Evolutionary conservation across 176 grass and related monocot genomes (phyloP), one percentile per base, ranked within the genome.

Genomic region (Panicum miliaceum): DNA sequence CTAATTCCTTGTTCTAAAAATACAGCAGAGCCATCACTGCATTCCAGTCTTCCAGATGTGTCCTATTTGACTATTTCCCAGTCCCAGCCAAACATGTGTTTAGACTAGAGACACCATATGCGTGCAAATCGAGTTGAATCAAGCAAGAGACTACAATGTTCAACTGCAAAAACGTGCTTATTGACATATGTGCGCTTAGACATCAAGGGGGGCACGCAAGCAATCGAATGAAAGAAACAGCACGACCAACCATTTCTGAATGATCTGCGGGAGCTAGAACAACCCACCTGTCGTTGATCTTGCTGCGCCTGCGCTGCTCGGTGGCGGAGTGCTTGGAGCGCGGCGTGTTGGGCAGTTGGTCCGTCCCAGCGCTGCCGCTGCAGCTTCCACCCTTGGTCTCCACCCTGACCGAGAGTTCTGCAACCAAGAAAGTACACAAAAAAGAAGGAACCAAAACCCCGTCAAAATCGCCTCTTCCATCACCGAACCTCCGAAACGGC

Each of bases 291-390:
- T 98, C 95, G 81, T 98, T 98, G 60, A 98, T 98, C 77, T 98
- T 98, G 90, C 93, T 93, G 73, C 95, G 94, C 61, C 95, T 77
- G 35, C 92, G 91, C 62, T 98, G 95, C 87, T 98, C 95, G 7
- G 93, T 95, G 66, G 95, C 95, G 15, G 95, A 98, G 73, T 98
- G 95, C 84, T 98, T 98, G 16, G 95, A 98, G 68, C 90, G 94
- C 8, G 95, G 95, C n/a, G 95, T 93, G 80, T 91, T 89, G 18
- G 95, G 92, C 63, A 84, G 72, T 29, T 94, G 90, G 86, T 97
- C 95, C 8, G 81, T 93, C 29, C 92, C 92, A 35, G 82, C 87
- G 25, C 88, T 91, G 70, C 91, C 94, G 56, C 83, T 90, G 88
- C 88, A 86, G 78, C 86, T 91, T 60, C 90, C 83, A 8, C 88